A percentile compares a stretch with the other conserved stretches of the same genome.
phyloP scores from a whole-genome alignment of 225 moss, liverwort and hornwort genomes.

The Asterella californica region DNA sequence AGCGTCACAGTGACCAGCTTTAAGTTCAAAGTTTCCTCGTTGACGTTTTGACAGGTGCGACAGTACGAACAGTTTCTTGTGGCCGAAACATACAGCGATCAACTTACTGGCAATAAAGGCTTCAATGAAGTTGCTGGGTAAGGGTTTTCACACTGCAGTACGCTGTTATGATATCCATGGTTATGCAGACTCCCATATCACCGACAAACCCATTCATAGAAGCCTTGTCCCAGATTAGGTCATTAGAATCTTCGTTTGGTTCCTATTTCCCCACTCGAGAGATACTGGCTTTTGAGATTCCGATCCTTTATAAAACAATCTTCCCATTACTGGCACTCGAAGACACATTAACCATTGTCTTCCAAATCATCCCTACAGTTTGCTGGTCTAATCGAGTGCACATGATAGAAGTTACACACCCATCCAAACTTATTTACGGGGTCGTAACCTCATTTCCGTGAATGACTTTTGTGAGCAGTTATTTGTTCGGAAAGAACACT shows the following conservation, averaged over 20 bases:
- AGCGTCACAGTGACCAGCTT: background rate
- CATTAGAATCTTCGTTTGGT: no score
- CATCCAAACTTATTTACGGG: background rate
- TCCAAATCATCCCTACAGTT: no score
- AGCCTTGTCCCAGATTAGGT: no score
- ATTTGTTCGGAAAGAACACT: constrained; percentile 91
- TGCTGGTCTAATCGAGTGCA: no score
- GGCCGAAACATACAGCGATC: constrained; percentile 64
- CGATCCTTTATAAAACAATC: no score
- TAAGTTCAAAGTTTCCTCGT: background rate
- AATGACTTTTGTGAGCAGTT: constrained; percentile 44
- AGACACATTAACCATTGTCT: no score
- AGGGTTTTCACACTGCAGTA: background rate
- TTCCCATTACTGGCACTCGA: no score
- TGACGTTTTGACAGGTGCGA: constrained; percentile 50
- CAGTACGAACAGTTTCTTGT: constrained; percentile 58
- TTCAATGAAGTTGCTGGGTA: constrained; percentile 74
- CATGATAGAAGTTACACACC: background rate
- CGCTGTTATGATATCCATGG: no score
- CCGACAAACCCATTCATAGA: background rate
- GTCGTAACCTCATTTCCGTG: background rate
- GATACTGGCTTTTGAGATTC: no score
- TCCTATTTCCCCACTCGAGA: no score
- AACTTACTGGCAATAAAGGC: constrained; percentile 65
- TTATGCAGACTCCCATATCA: no score